Base-by-base conservation (phyloP, 345 rosid species). In the Gossypium mustelinum region DNA sequence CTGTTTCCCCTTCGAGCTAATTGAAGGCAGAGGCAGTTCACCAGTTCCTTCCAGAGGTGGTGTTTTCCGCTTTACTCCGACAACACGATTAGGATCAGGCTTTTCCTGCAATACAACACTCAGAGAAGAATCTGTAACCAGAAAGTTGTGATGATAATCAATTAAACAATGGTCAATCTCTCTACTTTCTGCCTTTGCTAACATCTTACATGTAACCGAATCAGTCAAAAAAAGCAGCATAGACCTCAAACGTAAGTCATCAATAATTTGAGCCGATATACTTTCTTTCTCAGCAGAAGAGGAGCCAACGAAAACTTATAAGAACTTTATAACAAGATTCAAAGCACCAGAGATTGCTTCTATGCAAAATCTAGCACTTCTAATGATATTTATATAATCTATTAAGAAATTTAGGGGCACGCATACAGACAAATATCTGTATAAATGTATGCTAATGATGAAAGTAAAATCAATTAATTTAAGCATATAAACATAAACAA, bases 31-130 rank as follows among this genome's bases (percentile, higher is more conserved):
- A 55, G 69, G 59, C 64, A 57, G 81, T 77, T 71, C 75, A 16
- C 41, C 57, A 11, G 74, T 29, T 29, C 57, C 75, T 59, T 20
- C 73, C 41, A 27, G 75, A 48, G 83, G 76, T 14, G 77, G 67
- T 55, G 76, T 79, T 75, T 87, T 87, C 76, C 87, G 77, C 81
- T 86, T 92, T 73, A 25, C 65, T 75, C 79, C 83, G 61, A 68
- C 43, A 68, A 78, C 44, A 69, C 45, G 47, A 73, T 65, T 73
- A 61, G 86, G 73, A 52, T 84, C 82, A 14, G 88, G 83, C 83
- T 84, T 92, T 2, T 75, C 82, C 94, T 89, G 87, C 85, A 83
- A 80, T 11, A 78, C 1, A 69, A 43, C 22, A 68, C 79, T 72
- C 73, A 63, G 9, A 79, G 58, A 73, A 64, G 60, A 60, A 68